phyloP scores from a whole-genome alignment of 352 stramenopile genomes.

The Phytophthora tubulina region DNA sequence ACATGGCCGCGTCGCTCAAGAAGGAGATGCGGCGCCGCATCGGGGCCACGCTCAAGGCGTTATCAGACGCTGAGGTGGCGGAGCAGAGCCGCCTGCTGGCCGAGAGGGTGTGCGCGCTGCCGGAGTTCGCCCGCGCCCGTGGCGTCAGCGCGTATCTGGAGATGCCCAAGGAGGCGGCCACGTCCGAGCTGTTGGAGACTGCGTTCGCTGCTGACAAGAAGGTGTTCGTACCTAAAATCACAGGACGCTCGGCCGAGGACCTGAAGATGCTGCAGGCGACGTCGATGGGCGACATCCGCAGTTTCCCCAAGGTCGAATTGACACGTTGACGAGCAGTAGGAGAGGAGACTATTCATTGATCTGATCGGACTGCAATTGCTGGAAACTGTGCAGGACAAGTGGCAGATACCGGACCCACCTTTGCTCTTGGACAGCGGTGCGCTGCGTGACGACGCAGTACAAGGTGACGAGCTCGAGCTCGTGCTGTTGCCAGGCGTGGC shows the following conservation, averaged over 20 bases:
- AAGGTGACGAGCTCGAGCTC: conserved; percentile 69
- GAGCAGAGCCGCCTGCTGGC: conserved; percentile 63
- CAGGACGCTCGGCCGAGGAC: conserved; percentile 64
- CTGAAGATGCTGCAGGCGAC: conserved; percentile 79
- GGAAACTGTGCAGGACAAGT: conserved; percentile 74
- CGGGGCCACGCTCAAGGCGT: conserved; percentile 46
- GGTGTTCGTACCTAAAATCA: conserved; percentile 93
- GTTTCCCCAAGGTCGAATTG: conserved; percentile 78
- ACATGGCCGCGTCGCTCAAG: conserved; percentile 57
- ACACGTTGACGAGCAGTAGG: background rate
- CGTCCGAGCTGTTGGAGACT: conserved; percentile 53
- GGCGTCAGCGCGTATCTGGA: conserved; percentile 85
- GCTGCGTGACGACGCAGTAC: conserved; percentile 55
- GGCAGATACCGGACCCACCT: conserved; percentile 86
- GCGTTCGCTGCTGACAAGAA: conserved; percentile 75
- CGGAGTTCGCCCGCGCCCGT: conserved; percentile 55
- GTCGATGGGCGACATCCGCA: conserved; percentile 72
- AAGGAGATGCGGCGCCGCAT: conserved; percentile 71
- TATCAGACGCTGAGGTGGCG: conserved; percentile 56
- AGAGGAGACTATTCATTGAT: conserved; percentile 19
- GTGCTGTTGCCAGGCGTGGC: conserved; percentile 86
- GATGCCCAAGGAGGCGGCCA: conserved; percentile 86
- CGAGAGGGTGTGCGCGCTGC: conserved; percentile 54
- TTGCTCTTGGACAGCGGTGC: conserved; percentile 35
- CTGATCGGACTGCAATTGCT: conserved; percentile 27